phyloP scores from a whole-genome alignment of 2,329 filamentous ascomycete genomes.

The Aureobasidium sp. region DNA sequence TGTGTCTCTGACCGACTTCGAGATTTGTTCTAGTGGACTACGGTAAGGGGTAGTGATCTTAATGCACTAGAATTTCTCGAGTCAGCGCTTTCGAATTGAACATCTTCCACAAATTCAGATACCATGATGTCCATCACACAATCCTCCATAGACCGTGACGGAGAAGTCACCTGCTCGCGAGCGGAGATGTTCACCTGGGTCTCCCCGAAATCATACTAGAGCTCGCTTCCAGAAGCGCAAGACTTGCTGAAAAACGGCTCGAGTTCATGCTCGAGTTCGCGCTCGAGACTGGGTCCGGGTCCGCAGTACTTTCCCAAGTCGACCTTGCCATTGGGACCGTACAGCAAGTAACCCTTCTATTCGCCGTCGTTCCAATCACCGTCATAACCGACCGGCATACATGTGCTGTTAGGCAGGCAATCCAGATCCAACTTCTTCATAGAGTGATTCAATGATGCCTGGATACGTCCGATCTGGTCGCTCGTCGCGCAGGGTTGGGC shows the following conservation, averaged over 20 bases:
- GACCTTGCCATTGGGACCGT: neutral
- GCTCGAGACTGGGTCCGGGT: neutral
- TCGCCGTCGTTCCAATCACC: neutral
- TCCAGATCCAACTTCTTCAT: neutral
- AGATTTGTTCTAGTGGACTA: too few relatives aligned
- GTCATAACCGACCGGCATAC: neutral
- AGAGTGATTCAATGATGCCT: neutral
- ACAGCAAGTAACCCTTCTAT: neutral
- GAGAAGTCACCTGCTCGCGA: too few relatives aligned
- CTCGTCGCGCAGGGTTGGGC: neutral
- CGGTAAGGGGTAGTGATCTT: too few relatives aligned
- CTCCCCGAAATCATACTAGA: neutral
- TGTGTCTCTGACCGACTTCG: too few relatives aligned
- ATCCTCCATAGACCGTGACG: too few relatives aligned
- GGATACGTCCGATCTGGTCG: neutral
- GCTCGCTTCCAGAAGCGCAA: neutral
- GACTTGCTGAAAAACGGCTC: neutral
- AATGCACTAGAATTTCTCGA: too few relatives aligned
- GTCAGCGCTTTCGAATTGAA: too few relatives aligned
- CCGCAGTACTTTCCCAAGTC: neutral
- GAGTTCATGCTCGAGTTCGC: neutral
- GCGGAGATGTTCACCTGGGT: neutral
- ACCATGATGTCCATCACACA: too few relatives aligned
- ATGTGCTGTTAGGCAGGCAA: neutral
- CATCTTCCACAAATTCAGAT: too few relatives aligned